A percentile compares a stretch with the other conserved stretches of the same genome.
Conservation (phyloP, 768 basidiomycete species). For the Leccinum olivaceopallidum region DNA sequence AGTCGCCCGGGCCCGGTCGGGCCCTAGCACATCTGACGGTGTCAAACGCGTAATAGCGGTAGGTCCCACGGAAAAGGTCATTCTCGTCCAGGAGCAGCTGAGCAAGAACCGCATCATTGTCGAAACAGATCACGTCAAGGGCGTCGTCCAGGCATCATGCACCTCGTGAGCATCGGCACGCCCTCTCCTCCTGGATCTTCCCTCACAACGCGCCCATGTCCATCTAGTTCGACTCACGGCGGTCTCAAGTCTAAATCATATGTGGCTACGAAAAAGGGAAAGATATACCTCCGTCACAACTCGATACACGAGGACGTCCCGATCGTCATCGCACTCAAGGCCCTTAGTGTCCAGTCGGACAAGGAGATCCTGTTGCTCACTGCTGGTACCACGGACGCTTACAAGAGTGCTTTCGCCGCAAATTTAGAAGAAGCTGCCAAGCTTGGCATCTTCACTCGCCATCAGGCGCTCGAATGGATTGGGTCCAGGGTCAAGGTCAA, state of each 20-base stretch:
- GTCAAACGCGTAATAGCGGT: no score
- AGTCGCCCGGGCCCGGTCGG: no score
- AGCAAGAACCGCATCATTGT: conserved; percentile 99
- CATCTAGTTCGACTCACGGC: conserved; percentile 69
- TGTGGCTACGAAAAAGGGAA: conserved; percentile 91
- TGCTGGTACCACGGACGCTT: conserved; percentile 87
- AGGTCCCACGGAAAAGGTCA: conserved; percentile 87
- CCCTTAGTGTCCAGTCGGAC: conserved; percentile 94
- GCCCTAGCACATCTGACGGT: no score
- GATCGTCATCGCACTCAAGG: conserved; percentile 94
- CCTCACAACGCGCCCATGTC: conserved; percentile 12
- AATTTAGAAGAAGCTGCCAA: conserved; percentile 95
- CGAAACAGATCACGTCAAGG: conserved; percentile 89
- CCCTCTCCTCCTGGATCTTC: conserved; percentile 1
- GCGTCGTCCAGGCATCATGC: conserved; percentile 90
- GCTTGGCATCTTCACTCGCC: conserved; percentile 85
- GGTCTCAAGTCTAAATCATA: conserved; percentile 97
- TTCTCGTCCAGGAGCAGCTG: conserved; percentile 96
- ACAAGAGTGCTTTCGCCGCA: conserved; percentile 82
- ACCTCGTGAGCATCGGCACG: conserved; percentile 70
- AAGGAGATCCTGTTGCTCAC: conserved; percentile 96
- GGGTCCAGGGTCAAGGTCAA: conserved; percentile 92
- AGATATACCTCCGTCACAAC: conserved; percentile 96
- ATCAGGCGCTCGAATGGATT: conserved; percentile 94
- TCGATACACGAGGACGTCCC: conserved; percentile 97